A percentile compares a stretch with the other conserved stretches of the same genome.
Conservation (phyloP, 192 early-diverging fungal genomes). For the Gonapodya prolifera region DNA sequence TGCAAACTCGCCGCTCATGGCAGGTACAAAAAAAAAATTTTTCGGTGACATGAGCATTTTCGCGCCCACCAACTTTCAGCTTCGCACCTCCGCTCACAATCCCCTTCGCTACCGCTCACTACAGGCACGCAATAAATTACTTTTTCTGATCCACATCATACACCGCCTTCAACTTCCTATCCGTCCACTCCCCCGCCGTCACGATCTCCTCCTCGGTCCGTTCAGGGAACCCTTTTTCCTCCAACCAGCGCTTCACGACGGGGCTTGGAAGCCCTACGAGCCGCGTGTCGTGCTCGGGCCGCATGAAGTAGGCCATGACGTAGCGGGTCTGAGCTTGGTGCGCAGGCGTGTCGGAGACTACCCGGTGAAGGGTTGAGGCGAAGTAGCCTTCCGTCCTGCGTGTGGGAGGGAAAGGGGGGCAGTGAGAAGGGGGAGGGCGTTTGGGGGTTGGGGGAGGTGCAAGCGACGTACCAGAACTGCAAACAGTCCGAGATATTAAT, state of each 20-base stretch:
- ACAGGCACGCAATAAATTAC: too few species aligned
- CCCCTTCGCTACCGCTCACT: too few species aligned
- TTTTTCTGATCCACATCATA: constrained; percentile 1
- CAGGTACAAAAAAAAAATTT: too few species aligned
- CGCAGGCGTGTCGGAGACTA: not conserved
- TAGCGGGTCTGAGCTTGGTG: not conserved
- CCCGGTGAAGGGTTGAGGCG: not conserved
- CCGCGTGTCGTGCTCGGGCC: not conserved
- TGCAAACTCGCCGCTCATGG: too few species aligned
- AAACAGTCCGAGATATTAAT: not conserved
- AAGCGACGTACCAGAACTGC: constrained; percentile 1
- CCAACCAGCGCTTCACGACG: not conserved
- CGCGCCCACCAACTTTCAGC: too few species aligned
- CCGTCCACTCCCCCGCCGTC: constrained; percentile 6
- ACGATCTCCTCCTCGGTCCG: not conserved
- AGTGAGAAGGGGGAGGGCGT: too few species aligned
- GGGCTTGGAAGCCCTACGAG: not conserved
- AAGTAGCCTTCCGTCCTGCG: constrained; percentile 5
- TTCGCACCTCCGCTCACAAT: too few species aligned
- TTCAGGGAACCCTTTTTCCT: not conserved
- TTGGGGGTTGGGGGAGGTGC: too few species aligned
- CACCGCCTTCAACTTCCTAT: constrained; percentile 5
- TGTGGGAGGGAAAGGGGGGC: too few species aligned
- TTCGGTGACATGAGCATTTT: too few species aligned
- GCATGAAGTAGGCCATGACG: constrained; percentile 8